A percentile compares a stretch with the other conserved stretches of the same genome.
Evolutionary conservation across 2,329 filamentous ascomycete genomes (phyloP).

Genomic region (Aspergillus ruber): DNA sequence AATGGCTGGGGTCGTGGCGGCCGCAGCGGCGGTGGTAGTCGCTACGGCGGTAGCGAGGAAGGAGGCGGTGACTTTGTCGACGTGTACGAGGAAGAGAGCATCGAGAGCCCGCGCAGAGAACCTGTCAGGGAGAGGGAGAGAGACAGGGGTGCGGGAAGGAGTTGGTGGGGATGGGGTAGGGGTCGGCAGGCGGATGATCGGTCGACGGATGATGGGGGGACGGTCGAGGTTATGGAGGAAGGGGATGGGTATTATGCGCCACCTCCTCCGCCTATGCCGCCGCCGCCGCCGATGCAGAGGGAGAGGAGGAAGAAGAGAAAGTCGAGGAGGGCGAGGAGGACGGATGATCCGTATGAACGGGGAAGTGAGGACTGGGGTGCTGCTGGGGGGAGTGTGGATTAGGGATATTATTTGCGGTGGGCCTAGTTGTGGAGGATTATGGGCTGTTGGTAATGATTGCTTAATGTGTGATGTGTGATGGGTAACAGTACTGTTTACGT

Average conservation of each 20-base stretch:
- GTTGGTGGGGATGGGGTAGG: conserved; percentile 29
- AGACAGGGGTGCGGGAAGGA: background rate
- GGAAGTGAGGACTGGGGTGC: conserved; percentile 24
- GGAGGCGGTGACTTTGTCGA: conserved; percentile 19
- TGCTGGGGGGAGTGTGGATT: conserved; percentile 8
- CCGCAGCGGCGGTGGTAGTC: conserved; percentile 7
- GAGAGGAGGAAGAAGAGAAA: too few species aligned
- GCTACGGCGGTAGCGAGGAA: conserved; percentile 21
- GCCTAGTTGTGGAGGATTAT: background rate
- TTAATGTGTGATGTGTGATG: background rate
- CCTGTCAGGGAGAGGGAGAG: background rate
- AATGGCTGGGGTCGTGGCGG: background rate
- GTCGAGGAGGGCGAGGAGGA: conserved; percentile 42
- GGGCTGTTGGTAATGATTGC: background rate
- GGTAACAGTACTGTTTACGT: background rate
- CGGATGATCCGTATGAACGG: conserved; percentile 39
- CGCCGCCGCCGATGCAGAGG: conserved; percentile 17
- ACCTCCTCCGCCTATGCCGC: conserved; percentile 26
- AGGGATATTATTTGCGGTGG: background rate
- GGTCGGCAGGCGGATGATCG: conserved; percentile 11
- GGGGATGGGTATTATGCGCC: conserved; percentile 40
- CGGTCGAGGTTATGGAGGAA: conserved; percentile 57
- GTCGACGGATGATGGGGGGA: conserved; percentile 32
- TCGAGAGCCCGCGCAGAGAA: background rate
- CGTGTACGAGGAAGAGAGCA: conserved; percentile 6